phyloP scores from a whole-genome alignment of 139 green algal genomes.

The Chlorella sp. region DNA sequence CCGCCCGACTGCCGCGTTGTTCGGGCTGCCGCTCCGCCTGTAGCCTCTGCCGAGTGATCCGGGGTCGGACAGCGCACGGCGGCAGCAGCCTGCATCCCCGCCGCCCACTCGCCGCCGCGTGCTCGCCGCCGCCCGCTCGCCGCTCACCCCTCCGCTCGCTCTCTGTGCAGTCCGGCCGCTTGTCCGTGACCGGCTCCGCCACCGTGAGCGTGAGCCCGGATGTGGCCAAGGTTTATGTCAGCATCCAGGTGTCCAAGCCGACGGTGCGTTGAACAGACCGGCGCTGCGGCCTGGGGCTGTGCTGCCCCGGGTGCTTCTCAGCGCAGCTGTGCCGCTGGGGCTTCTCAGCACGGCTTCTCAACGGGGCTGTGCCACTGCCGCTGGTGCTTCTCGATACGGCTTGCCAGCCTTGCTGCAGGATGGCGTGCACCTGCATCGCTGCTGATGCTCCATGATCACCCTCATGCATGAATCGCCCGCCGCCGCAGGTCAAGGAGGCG shows the following conservation, averaged over 20 bases:
- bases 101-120: background rate
- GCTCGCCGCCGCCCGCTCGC: background rate
- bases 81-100: too few relatives aligned
- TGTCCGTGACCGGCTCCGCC: constrained; percentile 10
- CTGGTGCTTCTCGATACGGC: background rate
- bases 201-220: constrained; percentile 5
- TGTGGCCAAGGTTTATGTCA: background rate
- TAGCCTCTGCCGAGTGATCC: background rate
- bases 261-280: background rate
- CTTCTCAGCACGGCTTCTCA: too few relatives aligned
- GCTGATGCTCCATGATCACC: background rate
- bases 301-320: background rate
- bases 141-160: background rate
- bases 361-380: background rate
- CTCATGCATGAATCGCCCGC: background rate
- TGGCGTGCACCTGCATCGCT: too few relatives aligned
- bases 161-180: background rate
- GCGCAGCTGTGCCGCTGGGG: background rate
- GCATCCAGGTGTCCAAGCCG: background rate
- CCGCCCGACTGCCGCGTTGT: background rate
- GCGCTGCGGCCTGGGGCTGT: background rate
- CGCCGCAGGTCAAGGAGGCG: background rate
- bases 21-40: background rate
- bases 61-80: background rate
- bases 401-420: too few relatives aligned